Conservation (phyloP, 208 protist species). For the Trypanosoma avium region DNA sequence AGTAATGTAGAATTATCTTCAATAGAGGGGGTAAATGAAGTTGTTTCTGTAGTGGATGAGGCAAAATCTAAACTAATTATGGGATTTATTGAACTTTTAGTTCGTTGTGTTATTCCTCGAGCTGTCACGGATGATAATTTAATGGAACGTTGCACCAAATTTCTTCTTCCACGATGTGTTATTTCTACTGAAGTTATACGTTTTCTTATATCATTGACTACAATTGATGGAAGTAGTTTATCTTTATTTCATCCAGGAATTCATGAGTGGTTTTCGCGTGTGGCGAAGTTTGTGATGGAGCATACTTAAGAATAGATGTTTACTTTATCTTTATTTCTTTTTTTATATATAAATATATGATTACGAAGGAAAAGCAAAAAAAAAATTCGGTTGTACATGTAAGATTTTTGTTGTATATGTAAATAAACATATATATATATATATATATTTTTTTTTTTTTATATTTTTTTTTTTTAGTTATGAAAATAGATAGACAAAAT, state of each 20-base stretch:
- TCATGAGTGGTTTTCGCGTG: slow-evolving; percentile 73
- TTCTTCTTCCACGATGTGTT: slow-evolving; percentile 59
- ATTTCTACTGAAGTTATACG: slow-evolving; percentile 44
- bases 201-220: slow-evolving; percentile 56
- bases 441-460: background rate
- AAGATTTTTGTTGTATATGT: background rate
- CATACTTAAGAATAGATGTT: slow-evolving; percentile 4
- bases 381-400: background rate
- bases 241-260: slow-evolving; percentile 52
- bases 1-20: background rate
- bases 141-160: slow-evolving; percentile 52
- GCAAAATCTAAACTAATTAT: slow-evolving; percentile 62
- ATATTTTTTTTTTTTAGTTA: background rate
- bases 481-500: background rate
- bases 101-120: slow-evolving; percentile 41
- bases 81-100: slow-evolving; percentile 65
- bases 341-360: background rate
- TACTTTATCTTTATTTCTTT: background rate
- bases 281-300: slow-evolving; percentile 36
- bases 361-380: background rate
- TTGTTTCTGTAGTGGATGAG: slow-evolving; percentile 51
- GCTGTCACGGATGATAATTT: slow-evolving; percentile 56
- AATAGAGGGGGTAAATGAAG: background rate
- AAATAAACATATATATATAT: slow-evolving; percentile 5
- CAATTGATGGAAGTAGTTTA: slow-evolving; percentile 14